Percentiles rank a stretch among this genome's conserved stretches.
Conservation (phyloP, 2,329 filamentous ascomycete genomes). For the Neofusicoccum parvum region DNA sequence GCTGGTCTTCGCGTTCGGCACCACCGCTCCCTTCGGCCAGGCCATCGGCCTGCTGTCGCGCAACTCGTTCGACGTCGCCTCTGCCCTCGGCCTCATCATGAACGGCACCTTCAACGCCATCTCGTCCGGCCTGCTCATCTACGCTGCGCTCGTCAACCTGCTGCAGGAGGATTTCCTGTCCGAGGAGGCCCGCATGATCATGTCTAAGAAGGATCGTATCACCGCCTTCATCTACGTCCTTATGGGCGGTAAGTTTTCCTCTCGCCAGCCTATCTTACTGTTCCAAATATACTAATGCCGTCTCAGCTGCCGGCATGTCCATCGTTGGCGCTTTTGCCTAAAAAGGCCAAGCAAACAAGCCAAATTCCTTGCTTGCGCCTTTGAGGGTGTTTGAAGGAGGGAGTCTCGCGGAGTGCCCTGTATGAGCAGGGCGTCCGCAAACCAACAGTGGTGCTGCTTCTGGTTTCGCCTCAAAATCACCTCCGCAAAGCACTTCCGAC, state of each 20-base stretch:
- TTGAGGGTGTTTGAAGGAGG: background rate
- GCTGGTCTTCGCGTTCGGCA: constrained; percentile 76
- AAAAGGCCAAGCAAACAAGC: background rate
- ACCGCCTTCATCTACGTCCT: constrained; percentile 51
- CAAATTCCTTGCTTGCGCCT: background rate
- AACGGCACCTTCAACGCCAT: constrained; percentile 89
- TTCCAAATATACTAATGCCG: background rate
- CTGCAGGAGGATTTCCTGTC: constrained; percentile 81
- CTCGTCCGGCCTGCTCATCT: constrained; percentile 76
- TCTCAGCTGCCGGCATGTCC: constrained; percentile 36
- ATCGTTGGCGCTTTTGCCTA: constrained; percentile 41
- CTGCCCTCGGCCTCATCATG: constrained; percentile 74
- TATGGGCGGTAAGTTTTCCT: constrained; percentile 29
- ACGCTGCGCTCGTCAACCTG: constrained; percentile 81
- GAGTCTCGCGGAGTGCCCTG: too few relatives aligned
- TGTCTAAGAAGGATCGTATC: constrained; percentile 58
- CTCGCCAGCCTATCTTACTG: too few relatives aligned
- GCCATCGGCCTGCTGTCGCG: constrained; percentile 79
- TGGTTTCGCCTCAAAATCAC: too few relatives aligned
- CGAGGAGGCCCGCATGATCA: constrained; percentile 45
- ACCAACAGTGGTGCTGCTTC: too few relatives aligned
- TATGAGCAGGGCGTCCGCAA: too few relatives aligned
- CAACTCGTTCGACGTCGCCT: constrained; percentile 77
- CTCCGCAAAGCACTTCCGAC: background rate
- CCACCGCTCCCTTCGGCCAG: constrained; percentile 75